Evolutionary conservation across 257 asterid genomes (phyloP).

Genomic region (Solanum megistacrolobum): DNA sequence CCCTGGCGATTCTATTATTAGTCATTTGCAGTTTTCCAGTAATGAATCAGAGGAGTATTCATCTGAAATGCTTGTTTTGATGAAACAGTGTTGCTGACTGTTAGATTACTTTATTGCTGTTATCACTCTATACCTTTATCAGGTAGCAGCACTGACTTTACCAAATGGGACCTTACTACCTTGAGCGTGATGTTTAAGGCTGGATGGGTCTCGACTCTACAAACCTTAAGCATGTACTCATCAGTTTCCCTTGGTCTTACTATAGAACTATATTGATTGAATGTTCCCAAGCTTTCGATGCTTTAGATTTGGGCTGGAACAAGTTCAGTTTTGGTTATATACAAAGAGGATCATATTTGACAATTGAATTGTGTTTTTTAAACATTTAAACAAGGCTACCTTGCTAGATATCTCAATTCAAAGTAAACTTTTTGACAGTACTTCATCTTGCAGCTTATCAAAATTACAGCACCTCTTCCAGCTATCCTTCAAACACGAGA

Average conservation of each 20-base stretch:
- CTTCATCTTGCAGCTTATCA: conserved; percentile 36
- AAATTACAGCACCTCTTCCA: conserved; percentile 64
- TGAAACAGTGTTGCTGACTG: background rate
- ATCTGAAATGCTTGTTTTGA: background rate
- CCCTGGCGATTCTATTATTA: background rate
- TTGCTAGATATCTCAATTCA: background rate
- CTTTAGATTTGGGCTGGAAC: background rate
- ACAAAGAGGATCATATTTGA: background rate
- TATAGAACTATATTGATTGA: background rate
- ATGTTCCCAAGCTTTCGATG: background rate
- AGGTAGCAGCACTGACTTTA: background rate
- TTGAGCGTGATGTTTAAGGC: background rate
- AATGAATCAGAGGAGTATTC: background rate
- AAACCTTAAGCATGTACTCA: background rate
- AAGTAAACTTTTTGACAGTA: background rate
- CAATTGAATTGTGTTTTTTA: background rate
- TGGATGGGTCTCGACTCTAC: background rate
- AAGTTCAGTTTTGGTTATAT: background rate
- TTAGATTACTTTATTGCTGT: background rate
- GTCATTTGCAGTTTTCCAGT: background rate
- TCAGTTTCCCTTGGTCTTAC: background rate
- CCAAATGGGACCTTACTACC: background rate
- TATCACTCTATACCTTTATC: background rate
- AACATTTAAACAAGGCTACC: background rate
- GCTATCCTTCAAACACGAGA: conserved; percentile 31